Base-by-base conservation (phyloP, 2,329 filamentous ascomycete species). In the Coniochaeta pulveracea region DNA sequence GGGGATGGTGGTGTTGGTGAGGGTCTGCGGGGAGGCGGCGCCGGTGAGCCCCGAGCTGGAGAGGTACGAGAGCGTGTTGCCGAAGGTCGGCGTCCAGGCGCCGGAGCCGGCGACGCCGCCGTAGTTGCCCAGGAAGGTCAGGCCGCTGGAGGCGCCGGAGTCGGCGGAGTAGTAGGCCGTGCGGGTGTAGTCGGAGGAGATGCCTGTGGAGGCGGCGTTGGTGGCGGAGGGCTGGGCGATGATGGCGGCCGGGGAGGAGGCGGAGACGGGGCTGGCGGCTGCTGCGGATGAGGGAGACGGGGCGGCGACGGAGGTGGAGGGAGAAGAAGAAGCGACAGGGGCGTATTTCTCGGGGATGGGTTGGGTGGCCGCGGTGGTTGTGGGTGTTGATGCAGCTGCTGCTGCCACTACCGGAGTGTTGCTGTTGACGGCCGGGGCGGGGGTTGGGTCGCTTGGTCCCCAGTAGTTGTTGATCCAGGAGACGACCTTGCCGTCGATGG, bases 401-500 rank as follows among this genome's bases (percentile, higher is more conserved):
- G 37, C n/a, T 9, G 32, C 18, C n/a, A n/a, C n/a, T n/a, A n/a
- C n/a, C 15, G 19, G 19, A 9, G 37, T 8, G 39, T 33, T 16
- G 37, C 21, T 19, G 41, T 35, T 15, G 41, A 10, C 47, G 36
- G 24, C 40, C 42, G 16, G 54, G 51, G 26, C 63, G 5, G 28
- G 11, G 5, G 27, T 19, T 11, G 18, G n/a, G 18, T 19, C 18
- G 4, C 22, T 19, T 4, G 28, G 28, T 3, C 30, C 30, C 19
- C 19, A 57, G 34, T 61, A 77, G 40, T 64, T 55, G 54, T 80
- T 80, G 35, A 56, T 50, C 75, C 74, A 80, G 7, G 68, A 66
- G 17, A 68, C 64, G 4, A 65, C 56, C 29, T 70, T 37, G 37
- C 74, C 75, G 39, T 79, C 47, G 36, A 80, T 77, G 17, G 63